Evolutionary conservation across 176 grass and related monocot genomes (phyloP), one percentile per base, ranked within the genome.

Genomic region (Elaeis guineensis): DNA sequence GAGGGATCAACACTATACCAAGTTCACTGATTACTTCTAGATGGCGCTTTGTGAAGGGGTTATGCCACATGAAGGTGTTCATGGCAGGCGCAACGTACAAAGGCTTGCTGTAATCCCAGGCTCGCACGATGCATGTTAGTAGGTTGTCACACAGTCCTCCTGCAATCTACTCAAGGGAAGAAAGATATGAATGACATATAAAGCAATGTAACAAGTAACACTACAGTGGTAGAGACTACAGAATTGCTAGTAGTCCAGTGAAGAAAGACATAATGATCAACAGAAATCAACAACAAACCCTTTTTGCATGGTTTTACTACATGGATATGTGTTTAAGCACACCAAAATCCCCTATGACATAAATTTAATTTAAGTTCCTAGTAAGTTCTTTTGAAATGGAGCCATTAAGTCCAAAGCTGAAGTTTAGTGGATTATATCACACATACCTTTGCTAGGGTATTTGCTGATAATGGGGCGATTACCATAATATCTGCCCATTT

Each of bases 401-500:
- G 35, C 11, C 35, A 44, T 44, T 44, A 44, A 44, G 11, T 14
- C 8, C 8, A 44, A 44, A 44, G 35, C 2, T 12, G 35, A 12
- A 44, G 8, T 44, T 44, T 12, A 44, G 9, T 44, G 35, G 9
- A 44, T 44, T 9, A 44, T 14, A 44, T 44, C 35, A 44, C 8
- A 25, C 12, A 17, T 44, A 98, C 87, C 93, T 98, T 98, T 22
- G 84, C 93, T 49, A 98, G 73, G 7, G 93, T 89, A 59, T 92
- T 98, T 80, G 93, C 93, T 50, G 87, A 98, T 51, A 98, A 32
- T 44, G 87, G 93, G 1, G 87, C 87, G 17, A 92, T 78, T 19
- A 98, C 82, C 84, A 98, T 78, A 52, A 98, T 57, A 58, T 98
- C 93, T 21, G 93, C 87, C 93, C 93, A 98, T 77, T 98, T 98